Evolutionary conservation across 2,329 filamentous ascomycete species (phyloP).

Genomic region (Xylariaceae sp.): DNA sequence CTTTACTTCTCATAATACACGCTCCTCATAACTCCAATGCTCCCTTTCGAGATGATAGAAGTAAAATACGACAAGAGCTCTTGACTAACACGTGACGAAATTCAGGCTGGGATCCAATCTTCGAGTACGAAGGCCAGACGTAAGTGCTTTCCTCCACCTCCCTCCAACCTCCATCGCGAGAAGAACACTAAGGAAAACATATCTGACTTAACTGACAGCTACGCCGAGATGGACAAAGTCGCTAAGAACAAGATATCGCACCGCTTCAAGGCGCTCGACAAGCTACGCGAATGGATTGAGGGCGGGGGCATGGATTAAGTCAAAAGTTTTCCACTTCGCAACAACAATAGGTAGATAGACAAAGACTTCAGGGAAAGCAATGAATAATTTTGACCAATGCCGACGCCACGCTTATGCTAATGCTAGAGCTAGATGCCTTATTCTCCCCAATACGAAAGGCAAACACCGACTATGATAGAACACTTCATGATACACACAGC

Average conservation of each 20-base stretch:
- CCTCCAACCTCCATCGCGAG: not conserved
- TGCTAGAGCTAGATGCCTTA: no score
- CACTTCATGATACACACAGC: no score
- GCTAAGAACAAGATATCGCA: slow-evolving; percentile 94
- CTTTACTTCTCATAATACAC: not conserved
- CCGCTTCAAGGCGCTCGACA: slow-evolving; percentile 78
- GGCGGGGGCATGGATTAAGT: slow-evolving; percentile 26
- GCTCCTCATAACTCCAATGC: not conserved
- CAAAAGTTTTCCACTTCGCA: no score
- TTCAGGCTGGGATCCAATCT: slow-evolving; percentile 90
- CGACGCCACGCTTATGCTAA: no score
- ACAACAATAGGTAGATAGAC: not conserved
- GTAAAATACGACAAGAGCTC: not conserved
- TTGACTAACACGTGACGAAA: slow-evolving; percentile 2
- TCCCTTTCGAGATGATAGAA: no score
- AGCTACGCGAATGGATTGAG: slow-evolving; percentile 78
- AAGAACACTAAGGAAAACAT: not conserved
- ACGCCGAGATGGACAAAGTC: slow-evolving; percentile 89
- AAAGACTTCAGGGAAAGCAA: not conserved
- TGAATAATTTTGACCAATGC: not conserved
- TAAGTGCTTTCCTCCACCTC: slow-evolving; percentile 33
- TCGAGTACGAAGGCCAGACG: slow-evolving; percentile 89
- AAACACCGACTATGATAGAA: no score
- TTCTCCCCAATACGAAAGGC: no score
- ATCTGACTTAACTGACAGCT: slow-evolving; percentile 40